Conservation (phyloP, 1,284 basidiomycete genomes). For the Fomitopsis pinicola region DNA sequence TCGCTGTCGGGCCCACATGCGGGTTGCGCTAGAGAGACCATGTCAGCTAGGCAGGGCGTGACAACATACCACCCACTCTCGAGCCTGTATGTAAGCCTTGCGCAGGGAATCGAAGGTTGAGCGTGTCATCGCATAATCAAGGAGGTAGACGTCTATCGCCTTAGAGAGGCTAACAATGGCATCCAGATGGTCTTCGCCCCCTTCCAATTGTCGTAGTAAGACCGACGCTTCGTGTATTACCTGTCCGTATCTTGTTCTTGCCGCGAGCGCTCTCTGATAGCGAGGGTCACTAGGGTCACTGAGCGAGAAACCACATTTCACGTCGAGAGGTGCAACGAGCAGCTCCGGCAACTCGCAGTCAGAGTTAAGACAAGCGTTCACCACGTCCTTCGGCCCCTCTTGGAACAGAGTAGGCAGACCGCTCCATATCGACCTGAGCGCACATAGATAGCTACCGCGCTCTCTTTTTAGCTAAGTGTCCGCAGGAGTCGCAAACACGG, state of each 20-base stretch:
- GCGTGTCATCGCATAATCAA: slow-evolving; percentile 68
- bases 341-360: slow-evolving; percentile 65
- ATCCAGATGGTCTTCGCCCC: slow-evolving; percentile 90
- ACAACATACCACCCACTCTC: slow-evolving; percentile 51
- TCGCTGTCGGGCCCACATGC: slow-evolving; percentile 69
- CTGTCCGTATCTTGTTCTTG: slow-evolving; percentile 68
- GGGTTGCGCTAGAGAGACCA: slow-evolving; percentile 46
- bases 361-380: slow-evolving; percentile 52
- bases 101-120: slow-evolving; percentile 56
- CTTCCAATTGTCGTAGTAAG: slow-evolving; percentile 53
- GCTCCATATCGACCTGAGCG: slow-evolving; percentile 64
- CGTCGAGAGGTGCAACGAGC: slow-evolving; percentile 55
- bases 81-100: slow-evolving; percentile 63
- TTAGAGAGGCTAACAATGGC: slow-evolving; percentile 70
- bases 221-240: slow-evolving; percentile 69
- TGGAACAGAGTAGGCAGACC: slow-evolving; percentile 68
- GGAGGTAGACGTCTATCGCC: slow-evolving; percentile 71
- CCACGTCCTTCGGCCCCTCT: slow-evolving; percentile 54
- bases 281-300: slow-evolving; percentile 73
- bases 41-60: slow-evolving; percentile 2
- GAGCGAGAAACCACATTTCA: slow-evolving; percentile 74
- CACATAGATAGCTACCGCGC: slow-evolving; percentile 51
- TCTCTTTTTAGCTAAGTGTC: not conserved
- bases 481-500: too few relatives aligned
- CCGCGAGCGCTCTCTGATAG: slow-evolving; percentile 60